These are phyloP conservation scores for Corniculantispora saksenae DNA, from an alignment of 2,329 filamentous ascomycete species.

Conservation along the genomic window DNA sequence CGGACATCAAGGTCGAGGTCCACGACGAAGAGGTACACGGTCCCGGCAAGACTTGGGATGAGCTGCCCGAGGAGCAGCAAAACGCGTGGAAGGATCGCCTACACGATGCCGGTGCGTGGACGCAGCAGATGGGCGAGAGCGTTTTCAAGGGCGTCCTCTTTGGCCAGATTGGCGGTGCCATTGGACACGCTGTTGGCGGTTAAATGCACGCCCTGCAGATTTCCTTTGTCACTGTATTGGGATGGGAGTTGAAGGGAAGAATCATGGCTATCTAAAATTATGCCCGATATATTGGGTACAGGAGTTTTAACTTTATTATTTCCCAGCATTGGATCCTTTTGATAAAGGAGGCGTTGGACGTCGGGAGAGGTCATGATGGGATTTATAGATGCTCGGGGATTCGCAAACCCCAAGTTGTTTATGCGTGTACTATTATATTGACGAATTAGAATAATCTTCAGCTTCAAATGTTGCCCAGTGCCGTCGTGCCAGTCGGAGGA, in stretches of 20 bases:
- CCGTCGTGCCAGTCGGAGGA: background rate
- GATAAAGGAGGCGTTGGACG: background rate
- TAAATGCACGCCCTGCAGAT: conserved; percentile 25
- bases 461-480: background rate
- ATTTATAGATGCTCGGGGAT: background rate
- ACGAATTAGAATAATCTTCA: background rate
- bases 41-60: conserved; percentile 67
- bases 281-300: background rate
- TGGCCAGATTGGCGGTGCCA: conserved; percentile 65
- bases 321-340: background rate
- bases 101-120: conserved; percentile 73
- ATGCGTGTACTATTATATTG: background rate
- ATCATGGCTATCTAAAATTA: background rate
- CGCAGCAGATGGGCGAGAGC: conserved; percentile 73
- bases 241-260: background rate
- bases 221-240: background rate
- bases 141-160: conserved; percentile 79
- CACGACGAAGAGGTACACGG: conserved; percentile 51
- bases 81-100: conserved; percentile 70
- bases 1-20: conserved; percentile 41
- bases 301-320: background rate
- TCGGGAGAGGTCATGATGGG: background rate
- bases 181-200: conserved; percentile 53
- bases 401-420: background rate
- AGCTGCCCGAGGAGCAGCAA: conserved; percentile 64